Evolutionary conservation across 352 stramenopile species (phyloP), one percentile per base, ranked within the genome.

Genomic region (Globisporangium megalacanthum): DNA sequence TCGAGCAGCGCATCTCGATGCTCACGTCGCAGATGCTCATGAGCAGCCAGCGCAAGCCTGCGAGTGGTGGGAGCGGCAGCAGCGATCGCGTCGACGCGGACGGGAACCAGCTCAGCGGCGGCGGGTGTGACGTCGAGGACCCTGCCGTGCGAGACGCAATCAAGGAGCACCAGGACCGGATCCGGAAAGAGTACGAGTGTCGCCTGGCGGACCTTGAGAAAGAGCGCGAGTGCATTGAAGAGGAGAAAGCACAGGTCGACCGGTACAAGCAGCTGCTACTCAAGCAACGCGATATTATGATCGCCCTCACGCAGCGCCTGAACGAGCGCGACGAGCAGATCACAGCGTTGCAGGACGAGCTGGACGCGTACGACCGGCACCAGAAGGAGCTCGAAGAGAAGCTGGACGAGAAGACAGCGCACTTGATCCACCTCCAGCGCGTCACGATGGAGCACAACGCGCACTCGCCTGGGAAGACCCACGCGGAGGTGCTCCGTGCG

Each of bases 251-350:
- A 6, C 90, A 98, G 63, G 93, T 98, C 14, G 94, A 98, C 57
- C 76, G 94, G 22, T 98, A 98, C 77, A 98, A 98, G 66, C 91
- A 97, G 54, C 68, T 98, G 15, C 71, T 98, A n/a, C 76, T 98
- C 49, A 98, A 98, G 70, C 93, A 98, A 65, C 79, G 94, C 3
- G 94, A 98, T 64, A 98, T 98, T 41, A 98, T 98, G 92, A 97
- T 98, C 49, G 93, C 92, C 10, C 72, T 98, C 31, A 98, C 94
- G 17, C 94, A 98, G 65, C 73, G 94, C 0, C 65, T 98, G 15
- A 98, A 97, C 56, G 92, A 98, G 54, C 86, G 94, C 9, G 94
- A 98, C 60, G 94, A 98, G 56, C 92, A 98, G 73, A 98, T 98
- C 57, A 92, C 93, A 1, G 88, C 88, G n/a, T 65, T 98, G 0